Base-by-base conservation (phyloP, 352 stramenopile genomes). In the Phytopythium helicoides region DNA sequence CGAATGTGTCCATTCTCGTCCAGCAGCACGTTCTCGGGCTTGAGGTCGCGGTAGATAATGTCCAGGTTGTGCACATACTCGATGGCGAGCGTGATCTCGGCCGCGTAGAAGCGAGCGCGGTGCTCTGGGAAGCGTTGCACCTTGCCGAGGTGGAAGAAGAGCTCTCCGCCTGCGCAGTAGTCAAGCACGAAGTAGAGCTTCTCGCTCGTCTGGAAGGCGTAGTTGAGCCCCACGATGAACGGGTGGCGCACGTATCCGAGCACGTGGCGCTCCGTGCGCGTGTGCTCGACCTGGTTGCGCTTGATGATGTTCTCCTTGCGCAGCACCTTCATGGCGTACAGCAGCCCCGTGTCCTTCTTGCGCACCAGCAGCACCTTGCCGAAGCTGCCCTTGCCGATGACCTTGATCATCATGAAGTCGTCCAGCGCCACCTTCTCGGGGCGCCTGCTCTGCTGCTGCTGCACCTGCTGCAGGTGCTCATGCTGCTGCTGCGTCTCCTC, bases 281-380 rank as follows among this genome's bases (percentile, higher is more conserved):
- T 99, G 74, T 99, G 97, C 72, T 99, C 96, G 25, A 99, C 92
- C 74, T 99, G 96, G 64, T 99, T 99, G 45, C 96, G 83, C 64
- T 98, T 98, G 66, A 99, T 98, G 56, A 99, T 98, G 61, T 98
- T 98, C 54, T 98, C 94, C 76, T 99, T 99, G 44, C 90, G 83
- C 47, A 99, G 73, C n/a, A 99, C 95, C 63, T 99, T 99, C 80
- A 99, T 97, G 4, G 97, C 97, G 73, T 98, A 99, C 54, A 99
- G 94, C 51, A 96, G 64, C 34, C 87, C 81, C 19, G 78, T 94
- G 59, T 95, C 84, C 35, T 92, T 92, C 71, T 99, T 97, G 56
- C 89, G 83, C 3, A 99, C 96, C 11, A 99, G 81, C 66, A 98
- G 89, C 36, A 99, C 96, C 66, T 98, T 98, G 75, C 91, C 94